phyloP scores from a whole-genome alignment of 2,329 filamentous ascomycete species.

The Phaeoacremonium minimum region DNA sequence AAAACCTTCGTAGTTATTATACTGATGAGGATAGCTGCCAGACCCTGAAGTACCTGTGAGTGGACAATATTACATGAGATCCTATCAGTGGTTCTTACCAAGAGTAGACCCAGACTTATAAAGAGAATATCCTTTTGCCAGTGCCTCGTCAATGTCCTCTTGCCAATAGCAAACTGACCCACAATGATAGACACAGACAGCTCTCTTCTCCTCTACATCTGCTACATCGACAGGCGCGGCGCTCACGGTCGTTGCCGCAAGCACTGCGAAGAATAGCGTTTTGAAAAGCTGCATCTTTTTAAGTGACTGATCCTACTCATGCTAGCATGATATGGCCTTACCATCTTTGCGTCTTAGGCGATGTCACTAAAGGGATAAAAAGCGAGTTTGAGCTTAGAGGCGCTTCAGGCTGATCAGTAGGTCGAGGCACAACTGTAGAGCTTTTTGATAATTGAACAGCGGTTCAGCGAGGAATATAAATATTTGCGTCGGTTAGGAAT shows the following conservation, averaged over 20 bases:
- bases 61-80: neutral
- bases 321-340: too few species aligned
- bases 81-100: conserved; percentile 12
- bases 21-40: conserved; percentile 36
- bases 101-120: conserved; percentile 17
- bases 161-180: conserved; percentile 30
- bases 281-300: neutral
- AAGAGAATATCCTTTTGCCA: conserved; percentile 26
- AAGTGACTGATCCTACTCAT: too few species aligned
- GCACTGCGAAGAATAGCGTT: neutral
- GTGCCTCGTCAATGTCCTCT: conserved; percentile 24
- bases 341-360: too few species aligned
- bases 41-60: neutral
- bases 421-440: too few species aligned
- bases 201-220: conserved; percentile 11
- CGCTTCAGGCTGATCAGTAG: too few species aligned
- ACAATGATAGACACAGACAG: conserved; percentile 27
- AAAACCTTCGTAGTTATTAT: conserved; percentile 38
- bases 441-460: too few species aligned
- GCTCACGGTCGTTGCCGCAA: neutral
- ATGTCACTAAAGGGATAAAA: too few species aligned
- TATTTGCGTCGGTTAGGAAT: too few species aligned
- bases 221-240: conserved; percentile 3
- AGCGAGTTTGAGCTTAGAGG: too few species aligned
- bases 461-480: too few species aligned